Base-by-base conservation (phyloP, 192 early-diverging fungal species). In the Podila clonocystis region DNA sequence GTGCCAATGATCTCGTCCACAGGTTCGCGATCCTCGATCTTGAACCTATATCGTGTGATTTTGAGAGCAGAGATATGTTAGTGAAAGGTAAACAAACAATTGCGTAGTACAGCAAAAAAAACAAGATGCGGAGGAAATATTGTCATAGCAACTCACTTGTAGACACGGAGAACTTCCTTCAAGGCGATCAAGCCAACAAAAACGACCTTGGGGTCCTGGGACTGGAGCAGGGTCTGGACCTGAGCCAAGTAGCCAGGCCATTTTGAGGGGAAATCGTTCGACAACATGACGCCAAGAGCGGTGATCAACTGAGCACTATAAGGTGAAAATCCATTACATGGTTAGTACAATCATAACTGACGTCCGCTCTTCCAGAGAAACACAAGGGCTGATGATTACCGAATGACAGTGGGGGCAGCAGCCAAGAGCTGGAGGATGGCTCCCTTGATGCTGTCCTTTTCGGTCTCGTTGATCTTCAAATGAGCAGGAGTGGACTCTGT, bases 181-280 rank as follows among this genome's bases (percentile, higher is more conserved):
- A 98, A 75, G 29, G 93, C 93, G 26, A 93, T 73, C 15, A 98
- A 84, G 57, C 96, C 96, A 36, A 92, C 91, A 70, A 92, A 95
- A 15, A 94, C 91, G 34, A 85, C 84, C 68, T 88, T 85, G 36
- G 86, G 86, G 73, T 95, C 92, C 74, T 88, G 85, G 5, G 90
- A 85, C 52, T 90, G 82, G 22, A 96, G 83, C 58, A 93, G 75
- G 57, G 86, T 82, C 66, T 92, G 88, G 36, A 93, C 82, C 38
- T 93, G 87, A 62, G 73, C 87, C 17, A 94, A 86, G 65, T 94
- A 96, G 58, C 92, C 85, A 9, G 94, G 93, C 94, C 94, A 99
- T 60, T 91, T 87, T 26, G 90, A 82, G 34, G 91, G 93, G 65
- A 91, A 94, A 71, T 99, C 97, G 72, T 84, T 83, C 58, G 87